phyloP scores from a whole-genome alignment of 257 asterid genomes.

The Lithospermum erythrorhizon region DNA sequence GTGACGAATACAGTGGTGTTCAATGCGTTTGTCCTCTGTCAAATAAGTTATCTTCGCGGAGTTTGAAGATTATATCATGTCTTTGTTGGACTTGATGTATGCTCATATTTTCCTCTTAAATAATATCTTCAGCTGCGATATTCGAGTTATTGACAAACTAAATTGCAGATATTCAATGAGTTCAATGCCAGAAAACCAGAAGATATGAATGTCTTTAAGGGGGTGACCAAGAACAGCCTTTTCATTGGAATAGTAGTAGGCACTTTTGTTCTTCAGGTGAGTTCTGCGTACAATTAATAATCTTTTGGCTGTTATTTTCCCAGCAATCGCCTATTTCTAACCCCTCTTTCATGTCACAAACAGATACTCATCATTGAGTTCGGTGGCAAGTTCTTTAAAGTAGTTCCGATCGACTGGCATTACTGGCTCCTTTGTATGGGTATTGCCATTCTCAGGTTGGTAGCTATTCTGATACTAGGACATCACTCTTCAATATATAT shows the following conservation, averaged over 20 bases:
- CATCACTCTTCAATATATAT: background rate
- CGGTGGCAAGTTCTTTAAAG: conserved; percentile 68
- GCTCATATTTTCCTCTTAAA: background rate
- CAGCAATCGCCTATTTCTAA: conserved; percentile 9
- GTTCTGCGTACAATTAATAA: conserved; percentile 3
- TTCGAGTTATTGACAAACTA: background rate
- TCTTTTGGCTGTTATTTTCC: background rate
- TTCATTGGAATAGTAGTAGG: background rate
- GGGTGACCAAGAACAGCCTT: conserved; percentile 21
- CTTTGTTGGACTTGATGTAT: background rate
- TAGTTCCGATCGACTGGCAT: conserved; percentile 37
- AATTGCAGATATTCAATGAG: conserved; percentile 37
- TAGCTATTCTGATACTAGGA: background rate
- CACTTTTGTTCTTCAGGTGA: conserved; percentile 22
- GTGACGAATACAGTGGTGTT: conserved; percentile 72
- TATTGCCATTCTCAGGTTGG: conserved; percentile 65
- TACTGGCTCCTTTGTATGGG: conserved; percentile 58
- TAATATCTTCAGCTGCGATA: background rate
- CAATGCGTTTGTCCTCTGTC: conserved; percentile 33
- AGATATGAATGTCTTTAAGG: conserved; percentile 17
- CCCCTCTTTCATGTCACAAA: conserved; percentile 10
- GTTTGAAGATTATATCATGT: background rate
- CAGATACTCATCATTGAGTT: conserved; percentile 69
- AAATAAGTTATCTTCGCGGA: conserved; percentile 34
- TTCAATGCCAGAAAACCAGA: conserved; percentile 19